Conservation (phyloP, 164 flowering plant species). For the Warburgia ugandensis region DNA sequence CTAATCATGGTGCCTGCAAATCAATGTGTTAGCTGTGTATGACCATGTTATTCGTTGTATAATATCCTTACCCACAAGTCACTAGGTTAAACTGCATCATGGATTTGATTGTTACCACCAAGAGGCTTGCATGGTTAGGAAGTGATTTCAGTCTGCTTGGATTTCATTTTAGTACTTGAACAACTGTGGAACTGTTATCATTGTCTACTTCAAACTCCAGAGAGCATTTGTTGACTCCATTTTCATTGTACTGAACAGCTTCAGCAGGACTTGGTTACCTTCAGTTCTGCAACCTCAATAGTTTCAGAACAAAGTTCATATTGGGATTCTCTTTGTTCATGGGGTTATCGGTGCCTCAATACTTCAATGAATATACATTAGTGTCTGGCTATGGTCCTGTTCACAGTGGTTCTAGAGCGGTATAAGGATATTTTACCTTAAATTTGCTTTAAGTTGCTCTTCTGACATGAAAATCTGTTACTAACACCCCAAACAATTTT, state of each 20-base stretch:
- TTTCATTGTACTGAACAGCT: constrained; percentile 34
- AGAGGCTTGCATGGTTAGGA: too few species aligned
- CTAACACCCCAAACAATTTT: neutral
- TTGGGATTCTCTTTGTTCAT: constrained; percentile 82
- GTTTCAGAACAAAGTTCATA: constrained; percentile 82
- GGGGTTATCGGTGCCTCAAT: constrained; percentile 88
- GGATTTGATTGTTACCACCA: too few species aligned
- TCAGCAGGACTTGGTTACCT: constrained; percentile 80
- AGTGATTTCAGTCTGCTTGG: too few species aligned
- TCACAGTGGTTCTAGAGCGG: constrained; percentile 48
- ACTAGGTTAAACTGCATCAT: too few species aligned
- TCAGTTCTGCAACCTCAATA: constrained; percentile 95
- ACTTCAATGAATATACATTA: constrained; percentile 52
- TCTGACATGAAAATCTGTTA: neutral
- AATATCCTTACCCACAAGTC: too few species aligned
- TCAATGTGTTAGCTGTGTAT: neutral
- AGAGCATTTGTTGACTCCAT: neutral
- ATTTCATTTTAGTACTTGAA: neutral
- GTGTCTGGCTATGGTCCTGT: constrained; percentile 69
- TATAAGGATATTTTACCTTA: constrained; percentile 15
- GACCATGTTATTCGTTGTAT: neutral
- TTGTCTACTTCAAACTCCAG: neutral
- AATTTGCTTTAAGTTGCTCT: neutral
- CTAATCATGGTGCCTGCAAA: neutral
- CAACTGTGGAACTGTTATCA: neutral